Evolutionary conservation across 2,329 filamentous ascomycete genomes (phyloP), one percentile per base, ranked within the genome.

Genomic region (Trichoderma sp.): DNA sequence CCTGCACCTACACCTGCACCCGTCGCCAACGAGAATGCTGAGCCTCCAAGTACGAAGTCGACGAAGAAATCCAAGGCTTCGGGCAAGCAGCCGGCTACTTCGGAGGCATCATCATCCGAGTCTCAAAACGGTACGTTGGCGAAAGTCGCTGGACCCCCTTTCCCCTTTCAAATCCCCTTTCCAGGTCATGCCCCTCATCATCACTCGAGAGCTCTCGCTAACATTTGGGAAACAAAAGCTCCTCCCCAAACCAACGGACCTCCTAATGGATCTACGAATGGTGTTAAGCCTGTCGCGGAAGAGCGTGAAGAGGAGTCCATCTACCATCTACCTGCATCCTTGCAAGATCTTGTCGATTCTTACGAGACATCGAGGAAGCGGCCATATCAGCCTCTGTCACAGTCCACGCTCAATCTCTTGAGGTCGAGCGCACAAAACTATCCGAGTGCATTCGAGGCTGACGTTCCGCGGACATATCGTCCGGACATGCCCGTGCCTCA

Each of bases 281-380:
- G 83, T 14, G 75, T 81, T 72, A 84, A 82, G 73, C 70, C 77
- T 7, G 74, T 75, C 57, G 74, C 78, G 30, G 78, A 82, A 67
- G 73, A 72, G 39, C 61, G 78, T 54, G 81, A 85, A 70, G 89
- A 92, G 67, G 91, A 97, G 77, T 95, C 91, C 14, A 90, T 97
- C 71, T 99, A 94, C 76, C 93, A 98, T 76, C 85, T 99, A 44
- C 95, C 95, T 4, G 87, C 93, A 7, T 92, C 91, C 34, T 80
- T 99, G 62, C 91, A 93, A 73, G 95, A 99, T 75, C 82, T 99
- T 41, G 86, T 98, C 19, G 92, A 97, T 66, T 93, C 93, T 0
- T 97, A 93, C 73, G 93, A 98, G 76, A 84, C 88, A 15, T 91
- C 91, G 2, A 94, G 91, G 78, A 88, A 87, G 72, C 87, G 90